phyloP scores from a whole-genome alignment of 352 stramenopile species.

The Phytophthora fragariaefolia region DNA sequence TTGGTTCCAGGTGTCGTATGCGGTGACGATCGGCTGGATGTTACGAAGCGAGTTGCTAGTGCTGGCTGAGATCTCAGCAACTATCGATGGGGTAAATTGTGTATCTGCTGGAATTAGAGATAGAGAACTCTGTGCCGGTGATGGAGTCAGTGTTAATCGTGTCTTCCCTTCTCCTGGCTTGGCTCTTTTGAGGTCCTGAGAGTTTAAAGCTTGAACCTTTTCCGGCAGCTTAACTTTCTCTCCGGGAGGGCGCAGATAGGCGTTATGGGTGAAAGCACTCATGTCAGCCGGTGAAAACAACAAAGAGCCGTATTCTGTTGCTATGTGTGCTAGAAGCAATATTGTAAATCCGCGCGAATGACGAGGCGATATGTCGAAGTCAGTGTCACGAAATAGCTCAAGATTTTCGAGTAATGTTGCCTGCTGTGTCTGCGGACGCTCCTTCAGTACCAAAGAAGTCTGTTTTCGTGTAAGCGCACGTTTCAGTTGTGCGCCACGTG shows the following conservation, averaged over 20 bases:
- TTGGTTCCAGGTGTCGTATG: constrained; percentile 55
- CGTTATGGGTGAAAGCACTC: constrained; percentile 62
- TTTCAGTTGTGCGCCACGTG: constrained; percentile 4
- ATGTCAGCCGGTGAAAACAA: constrained; percentile 72
- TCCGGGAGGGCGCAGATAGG: constrained; percentile 24
- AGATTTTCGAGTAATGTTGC: constrained; percentile 41
- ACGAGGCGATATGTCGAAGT: constrained; percentile 53
- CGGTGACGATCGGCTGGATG: constrained; percentile 40
- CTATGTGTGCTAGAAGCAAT: constrained; percentile 55
- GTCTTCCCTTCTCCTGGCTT: constrained; percentile 6
- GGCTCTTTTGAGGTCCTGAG: constrained; percentile 9
- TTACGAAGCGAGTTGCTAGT: constrained; percentile 16
- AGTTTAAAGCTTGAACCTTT: background rate
- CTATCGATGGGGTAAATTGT: background rate
- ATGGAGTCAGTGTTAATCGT: background rate
- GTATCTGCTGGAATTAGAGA: constrained; percentile 1
- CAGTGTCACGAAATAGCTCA: constrained; percentile 32
- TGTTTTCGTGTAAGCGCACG: constrained; percentile 17
- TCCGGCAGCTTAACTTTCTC: constrained; percentile 5
- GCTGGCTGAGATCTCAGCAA: background rate
- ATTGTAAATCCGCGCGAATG: constrained; percentile 48
- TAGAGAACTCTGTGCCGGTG: constrained; percentile 1
- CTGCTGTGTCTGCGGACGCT: background rate
- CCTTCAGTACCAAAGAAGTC: constrained; percentile 16
- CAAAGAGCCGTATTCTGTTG: constrained; percentile 58